Evolutionary conservation across 2,329 filamentous ascomycete species (phyloP), one percentile per base, ranked within the genome.

Genomic region (Fusarium annulatum): DNA sequence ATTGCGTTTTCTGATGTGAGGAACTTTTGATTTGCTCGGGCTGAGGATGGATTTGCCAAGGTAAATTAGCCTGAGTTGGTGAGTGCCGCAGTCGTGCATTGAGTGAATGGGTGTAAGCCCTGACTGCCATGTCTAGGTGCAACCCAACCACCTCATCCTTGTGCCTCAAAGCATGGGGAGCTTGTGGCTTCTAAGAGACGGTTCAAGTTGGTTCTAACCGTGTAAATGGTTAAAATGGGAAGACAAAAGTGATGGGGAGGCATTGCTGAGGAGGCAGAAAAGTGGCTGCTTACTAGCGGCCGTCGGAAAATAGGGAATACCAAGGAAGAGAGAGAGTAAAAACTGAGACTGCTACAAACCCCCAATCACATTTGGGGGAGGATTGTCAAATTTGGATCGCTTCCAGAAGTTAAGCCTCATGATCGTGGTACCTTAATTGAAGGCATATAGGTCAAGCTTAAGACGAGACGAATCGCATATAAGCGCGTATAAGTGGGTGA

Each of bases 31-130:
- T 36, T 42, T 49, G 46, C 12, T 43, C n/a, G 48, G 41, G 26
- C 28, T 51, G 28, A 18, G 30, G 36, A 38, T 51, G 26, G 14
- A 21, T 34, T 46, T 46, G 41, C 41, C 38, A 34, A 41, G 19
- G 11, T 3, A 21, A 30, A 73, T 67, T 71, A 73, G 71, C 61
- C 71, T 73, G 64, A 73, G 57, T 62, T 45, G 26, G 34, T 8
- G 26, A 53, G 48, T 21, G 67, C 67, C 67, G 39, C 68, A 62
- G 30, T 28, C 51, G 16, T 59, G 67, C 67, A 69, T 69, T 26
- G 30, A 28, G 46, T 34, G n/a, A 26, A 64, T 64, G 65, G 64
- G 51, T 45, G 59, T 58, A 39, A 46, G 45, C 52, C 67, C 58
- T 53, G 52, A 30, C 52, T 59, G 67, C 42, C 67, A 69, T 58